A percentile compares a stretch with the other conserved stretches of the same genome.
Evolutionary conservation across 768 basidiomycete species (phyloP).

Genomic region (Amanita muscaria): DNA sequence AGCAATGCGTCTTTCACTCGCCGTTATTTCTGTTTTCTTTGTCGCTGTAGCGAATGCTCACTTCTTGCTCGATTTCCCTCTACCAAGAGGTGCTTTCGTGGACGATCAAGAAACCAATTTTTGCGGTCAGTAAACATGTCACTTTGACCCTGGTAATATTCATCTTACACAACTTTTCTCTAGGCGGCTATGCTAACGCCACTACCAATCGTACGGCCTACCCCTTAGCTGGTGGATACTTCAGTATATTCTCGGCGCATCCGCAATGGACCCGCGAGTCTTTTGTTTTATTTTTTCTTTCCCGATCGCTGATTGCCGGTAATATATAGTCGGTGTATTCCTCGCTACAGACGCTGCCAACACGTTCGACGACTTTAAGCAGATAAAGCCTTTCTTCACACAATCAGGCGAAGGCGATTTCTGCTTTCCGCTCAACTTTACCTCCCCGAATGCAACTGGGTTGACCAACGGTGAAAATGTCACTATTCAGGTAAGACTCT

Average conservation of each 20-base stretch:
- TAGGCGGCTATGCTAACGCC: constrained; percentile 54
- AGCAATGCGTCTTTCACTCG: background rate
- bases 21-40: constrained; percentile 12
- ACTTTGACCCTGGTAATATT: no score
- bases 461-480: constrained; percentile 60
- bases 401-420: constrained; percentile 47
- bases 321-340: constrained; percentile 37
- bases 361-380: constrained; percentile 55
- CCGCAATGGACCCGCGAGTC: constrained; percentile 47
- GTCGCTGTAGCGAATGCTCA: constrained; percentile 52
- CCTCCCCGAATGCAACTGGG: constrained; percentile 36
- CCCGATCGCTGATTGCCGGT: background rate
- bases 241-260: constrained; percentile 62
- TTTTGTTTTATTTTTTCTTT: background rate
- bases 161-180: background rate
- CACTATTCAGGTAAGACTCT: constrained; percentile 46
- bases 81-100: constrained; percentile 59
- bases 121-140: constrained; percentile 66
- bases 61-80: constrained; percentile 66
- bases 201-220: constrained; percentile 53
- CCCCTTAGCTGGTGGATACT: constrained; percentile 53
- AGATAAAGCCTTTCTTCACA: constrained; percentile 41
- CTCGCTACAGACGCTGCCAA: constrained; percentile 51
- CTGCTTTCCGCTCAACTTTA: constrained; percentile 63
- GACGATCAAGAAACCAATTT: constrained; percentile 45